Percentiles rank a stretch among this genome's conserved stretches.
Evolutionary conservation across 345 rosid species (phyloP).

Genomic region (Hypericum perforatum): DNA sequence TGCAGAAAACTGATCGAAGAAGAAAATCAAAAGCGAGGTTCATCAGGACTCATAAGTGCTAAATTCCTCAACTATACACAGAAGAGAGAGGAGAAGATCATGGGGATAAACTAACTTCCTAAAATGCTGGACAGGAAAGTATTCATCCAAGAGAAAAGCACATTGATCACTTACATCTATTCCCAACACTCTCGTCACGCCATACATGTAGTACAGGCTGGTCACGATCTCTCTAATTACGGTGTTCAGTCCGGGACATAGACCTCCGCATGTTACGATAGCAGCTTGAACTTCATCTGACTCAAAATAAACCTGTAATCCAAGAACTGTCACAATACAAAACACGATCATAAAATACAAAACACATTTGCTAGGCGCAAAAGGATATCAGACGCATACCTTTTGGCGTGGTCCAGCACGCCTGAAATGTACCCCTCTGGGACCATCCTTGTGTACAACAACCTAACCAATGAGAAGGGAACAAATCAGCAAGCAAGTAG

Average conservation of each 20-base stretch:
- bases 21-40: too few relatives aligned
- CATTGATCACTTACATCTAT: constrained; percentile 49
- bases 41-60: too few relatives aligned
- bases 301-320: constrained; percentile 55
- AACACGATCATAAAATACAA: background rate
- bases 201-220: constrained; percentile 69
- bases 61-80: too few relatives aligned
- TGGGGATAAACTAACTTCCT: too few relatives aligned
- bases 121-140: too few relatives aligned
- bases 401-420: constrained; percentile 94
- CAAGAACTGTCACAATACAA: background rate
- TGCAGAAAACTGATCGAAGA: too few relatives aligned
- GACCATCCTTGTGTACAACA: constrained; percentile 65
- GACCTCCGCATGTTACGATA: constrained; percentile 90
- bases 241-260: constrained; percentile 90
- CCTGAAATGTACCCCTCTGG: constrained; percentile 80
- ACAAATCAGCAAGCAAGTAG: background rate
- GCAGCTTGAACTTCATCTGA: constrained; percentile 80
- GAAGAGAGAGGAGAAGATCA: too few relatives aligned
- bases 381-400: constrained; percentile 24
- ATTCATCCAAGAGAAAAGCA: background rate
- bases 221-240: constrained; percentile 79
- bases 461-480: constrained; percentile 27
- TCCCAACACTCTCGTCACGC: constrained; percentile 66
- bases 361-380: background rate